Evolutionary conservation across 768 basidiomycete genomes (phyloP).

Genomic region (Cyclocybe aegerita): DNA sequence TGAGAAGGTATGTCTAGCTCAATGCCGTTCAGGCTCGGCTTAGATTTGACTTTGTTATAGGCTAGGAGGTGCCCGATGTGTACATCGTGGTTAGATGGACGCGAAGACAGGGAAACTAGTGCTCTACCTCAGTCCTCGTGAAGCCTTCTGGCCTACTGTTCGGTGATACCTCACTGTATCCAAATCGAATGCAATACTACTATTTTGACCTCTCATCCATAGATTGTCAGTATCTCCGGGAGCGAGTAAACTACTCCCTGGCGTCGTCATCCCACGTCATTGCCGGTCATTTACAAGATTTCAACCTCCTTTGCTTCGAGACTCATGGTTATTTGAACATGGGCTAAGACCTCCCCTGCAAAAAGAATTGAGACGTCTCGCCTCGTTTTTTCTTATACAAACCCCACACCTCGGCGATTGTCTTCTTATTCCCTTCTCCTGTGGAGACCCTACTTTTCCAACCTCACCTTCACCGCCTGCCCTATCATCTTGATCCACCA

Average conservation of each 20-base stretch:
- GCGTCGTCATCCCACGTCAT: too few species aligned
- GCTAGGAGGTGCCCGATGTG: slow-evolving; percentile 40
- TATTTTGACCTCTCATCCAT: neutral
- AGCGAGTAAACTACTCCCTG: too few species aligned
- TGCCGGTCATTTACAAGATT: too few species aligned
- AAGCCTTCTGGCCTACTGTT: neutral
- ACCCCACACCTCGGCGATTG: neutral
- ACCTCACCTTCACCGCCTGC: neutral
- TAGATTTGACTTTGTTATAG: slow-evolving; percentile 13
- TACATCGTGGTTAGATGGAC: slow-evolving; percentile 41
- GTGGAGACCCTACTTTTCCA: neutral
- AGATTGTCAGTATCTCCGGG: too few species aligned
- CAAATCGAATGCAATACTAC: neutral
- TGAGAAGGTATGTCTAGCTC: slow-evolving; percentile 30
- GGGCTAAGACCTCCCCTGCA: too few species aligned
- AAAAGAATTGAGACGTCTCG: too few species aligned
- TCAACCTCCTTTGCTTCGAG: too few species aligned
- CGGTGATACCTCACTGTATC: neutral
- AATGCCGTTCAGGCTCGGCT: neutral
- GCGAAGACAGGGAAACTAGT: slow-evolving; percentile 34
- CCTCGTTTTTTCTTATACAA: neutral
- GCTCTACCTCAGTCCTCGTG: slow-evolving; percentile 7
- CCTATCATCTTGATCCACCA: neutral
- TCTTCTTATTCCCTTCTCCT: neutral
- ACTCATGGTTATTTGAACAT: too few species aligned